phyloP scores from a whole-genome alignment of 306 rosid species.

The Ceratonia siliqua region DNA sequence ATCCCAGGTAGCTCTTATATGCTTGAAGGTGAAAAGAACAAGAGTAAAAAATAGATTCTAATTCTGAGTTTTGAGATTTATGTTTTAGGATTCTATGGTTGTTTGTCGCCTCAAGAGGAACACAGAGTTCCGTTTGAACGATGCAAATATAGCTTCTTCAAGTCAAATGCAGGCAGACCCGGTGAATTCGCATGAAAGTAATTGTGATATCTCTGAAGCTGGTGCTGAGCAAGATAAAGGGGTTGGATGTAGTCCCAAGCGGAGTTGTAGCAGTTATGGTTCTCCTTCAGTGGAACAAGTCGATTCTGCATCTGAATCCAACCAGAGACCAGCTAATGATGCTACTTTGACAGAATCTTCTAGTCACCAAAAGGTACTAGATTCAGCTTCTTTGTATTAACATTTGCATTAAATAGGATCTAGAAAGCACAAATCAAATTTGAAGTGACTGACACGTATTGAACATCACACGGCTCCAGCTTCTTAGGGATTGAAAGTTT shows the following conservation, averaged over 20 bases:
- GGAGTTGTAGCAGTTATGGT: slow-evolving; percentile 57
- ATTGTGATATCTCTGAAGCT: slow-evolving; percentile 46
- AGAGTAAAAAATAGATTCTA: not conserved
- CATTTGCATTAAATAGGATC: not conserved
- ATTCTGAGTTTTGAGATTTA: not conserved
- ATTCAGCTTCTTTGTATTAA: slow-evolving; percentile 16
- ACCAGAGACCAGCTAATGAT: slow-evolving; percentile 46
- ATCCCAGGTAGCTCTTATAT: slow-evolving; percentile 59
- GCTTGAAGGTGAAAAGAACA: not conserved
- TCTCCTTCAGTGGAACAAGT: slow-evolving; percentile 74
- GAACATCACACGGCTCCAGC: no score
- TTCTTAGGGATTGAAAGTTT: no score
- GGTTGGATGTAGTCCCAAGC: slow-evolving; percentile 49
- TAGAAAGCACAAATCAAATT: no score
- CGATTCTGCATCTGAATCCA: slow-evolving; percentile 64
- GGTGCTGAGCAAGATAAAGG: slow-evolving; percentile 59
- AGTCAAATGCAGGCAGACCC: slow-evolving; percentile 41
- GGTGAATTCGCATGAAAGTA: slow-evolving; percentile 47
- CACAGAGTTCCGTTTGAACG: slow-evolving; percentile 55
- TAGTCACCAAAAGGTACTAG: slow-evolving; percentile 48
- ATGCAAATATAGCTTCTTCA: slow-evolving; percentile 58
- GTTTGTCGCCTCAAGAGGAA: slow-evolving; percentile 89
- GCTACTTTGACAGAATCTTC: slow-evolving; percentile 46
- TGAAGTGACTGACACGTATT: no score
- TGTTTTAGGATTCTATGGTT: slow-evolving; percentile 75